These are phyloP conservation scores for Aspergillus unguis DNA, from an alignment of 2,329 filamentous ascomycete genomes.

Conservation along the genomic window DNA sequence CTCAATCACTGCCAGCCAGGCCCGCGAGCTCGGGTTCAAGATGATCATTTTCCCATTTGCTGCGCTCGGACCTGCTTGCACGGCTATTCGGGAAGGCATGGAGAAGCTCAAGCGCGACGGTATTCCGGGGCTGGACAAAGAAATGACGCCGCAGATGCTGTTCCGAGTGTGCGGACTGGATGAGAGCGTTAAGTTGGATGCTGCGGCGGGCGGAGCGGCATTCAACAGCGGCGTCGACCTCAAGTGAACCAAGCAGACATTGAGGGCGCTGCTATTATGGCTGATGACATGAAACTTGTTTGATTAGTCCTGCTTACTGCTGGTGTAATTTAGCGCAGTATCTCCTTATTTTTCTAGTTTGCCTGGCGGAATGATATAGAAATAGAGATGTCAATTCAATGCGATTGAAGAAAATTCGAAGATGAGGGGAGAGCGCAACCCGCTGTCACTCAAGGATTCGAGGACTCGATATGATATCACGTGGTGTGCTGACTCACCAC, in stretches of 20 bases:
- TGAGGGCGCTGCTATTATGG: not conserved
- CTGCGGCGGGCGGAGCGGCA: conserved; percentile 35
- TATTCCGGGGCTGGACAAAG: conserved; percentile 27
- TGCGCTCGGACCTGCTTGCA: conserved; percentile 37
- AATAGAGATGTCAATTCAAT: too few relatives aligned
- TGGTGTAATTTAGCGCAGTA: too few relatives aligned
- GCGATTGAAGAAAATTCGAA: too few relatives aligned
- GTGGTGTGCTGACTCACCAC: too few relatives aligned
- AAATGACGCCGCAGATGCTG: conserved; percentile 37
- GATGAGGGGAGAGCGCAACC: too few relatives aligned
- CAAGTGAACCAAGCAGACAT: conserved; percentile 9
- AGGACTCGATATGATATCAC: not conserved
- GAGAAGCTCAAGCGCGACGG: conserved; percentile 38
- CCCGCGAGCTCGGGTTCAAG: conserved; percentile 37
- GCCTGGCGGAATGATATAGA: too few relatives aligned
- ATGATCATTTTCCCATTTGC: conserved; percentile 45
- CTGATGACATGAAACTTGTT: too few relatives aligned
- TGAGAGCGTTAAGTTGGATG: conserved; percentile 41
- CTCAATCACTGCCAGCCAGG: conserved; percentile 14
- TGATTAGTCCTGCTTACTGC: too few relatives aligned
- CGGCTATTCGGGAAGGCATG: conserved; percentile 36
- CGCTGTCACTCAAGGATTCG: not conserved
- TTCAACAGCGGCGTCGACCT: conserved; percentile 33
- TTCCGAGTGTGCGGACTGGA: conserved; percentile 46
- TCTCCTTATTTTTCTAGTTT: too few relatives aligned